Evolutionary conservation across 257 asterid species (phyloP).

Genomic region (Solanum pimpinellifolium): DNA sequence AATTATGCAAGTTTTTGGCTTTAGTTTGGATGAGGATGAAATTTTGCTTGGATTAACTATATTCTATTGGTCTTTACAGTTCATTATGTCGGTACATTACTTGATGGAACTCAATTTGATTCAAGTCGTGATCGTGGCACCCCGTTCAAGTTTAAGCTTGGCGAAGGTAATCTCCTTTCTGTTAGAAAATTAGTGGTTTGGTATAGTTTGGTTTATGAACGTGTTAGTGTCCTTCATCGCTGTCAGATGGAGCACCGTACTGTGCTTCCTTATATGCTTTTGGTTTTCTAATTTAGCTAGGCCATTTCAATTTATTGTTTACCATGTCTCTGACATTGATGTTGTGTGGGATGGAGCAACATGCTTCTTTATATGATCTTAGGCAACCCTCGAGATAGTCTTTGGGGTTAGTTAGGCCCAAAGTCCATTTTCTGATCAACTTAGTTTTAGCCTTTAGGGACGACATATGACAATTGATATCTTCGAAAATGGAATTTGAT

Average conservation of each 20-base stretch:
- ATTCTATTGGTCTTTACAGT: conserved; percentile 27
- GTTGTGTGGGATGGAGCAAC: not conserved
- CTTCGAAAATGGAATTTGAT: not conserved
- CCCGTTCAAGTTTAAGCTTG: conserved; percentile 35
- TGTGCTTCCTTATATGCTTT: not conserved
- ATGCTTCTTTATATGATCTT: not conserved
- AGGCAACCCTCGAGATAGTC: not conserved
- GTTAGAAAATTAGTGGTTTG: not conserved
- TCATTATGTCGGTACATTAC: conserved; percentile 47
- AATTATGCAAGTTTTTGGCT: not conserved
- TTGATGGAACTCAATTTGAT: conserved; percentile 48
- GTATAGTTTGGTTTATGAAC: not conserved
- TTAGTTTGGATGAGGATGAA: not conserved
- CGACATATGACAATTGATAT: not conserved
- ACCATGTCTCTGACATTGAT: not conserved
- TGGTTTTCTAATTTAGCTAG: not conserved
- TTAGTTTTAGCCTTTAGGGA: not conserved
- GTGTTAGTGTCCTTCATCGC: not conserved
- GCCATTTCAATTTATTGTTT: not conserved
- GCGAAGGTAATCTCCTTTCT: conserved; percentile 23
- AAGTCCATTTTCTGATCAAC: not conserved
- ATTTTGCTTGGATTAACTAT: not conserved
- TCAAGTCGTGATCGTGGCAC: conserved; percentile 35
- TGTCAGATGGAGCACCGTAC: not conserved
- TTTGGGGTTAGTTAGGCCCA: not conserved